Percentiles rank a stretch among this genome's conserved stretches.
phyloP scores from a whole-genome alignment of 441 rosid species.

The Biscutella auriculata region DNA sequence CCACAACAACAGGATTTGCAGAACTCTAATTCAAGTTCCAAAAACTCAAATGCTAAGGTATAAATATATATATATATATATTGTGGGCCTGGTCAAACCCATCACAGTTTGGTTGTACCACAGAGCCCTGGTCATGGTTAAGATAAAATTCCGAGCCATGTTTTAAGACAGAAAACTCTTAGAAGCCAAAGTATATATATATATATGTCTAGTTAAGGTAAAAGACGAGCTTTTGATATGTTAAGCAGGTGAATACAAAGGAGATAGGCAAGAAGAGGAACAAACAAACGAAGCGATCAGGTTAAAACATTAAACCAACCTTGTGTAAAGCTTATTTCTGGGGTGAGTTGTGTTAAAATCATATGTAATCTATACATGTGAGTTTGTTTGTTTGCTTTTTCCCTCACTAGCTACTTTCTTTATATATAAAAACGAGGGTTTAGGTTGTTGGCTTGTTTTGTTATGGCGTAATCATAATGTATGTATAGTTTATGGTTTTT shows the following conservation, averaged over 20 bases:
- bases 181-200: not conserved
- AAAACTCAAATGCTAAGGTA: constrained; percentile 60
- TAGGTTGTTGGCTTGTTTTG: too few relatives aligned
- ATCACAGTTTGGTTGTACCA: not conserved
- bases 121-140: not conserved
- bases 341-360: too few relatives aligned
- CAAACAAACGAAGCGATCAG: constrained; percentile 15
- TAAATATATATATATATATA: not conserved
- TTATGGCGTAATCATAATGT: too few relatives aligned
- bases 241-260: constrained; percentile 14
- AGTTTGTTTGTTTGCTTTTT: too few relatives aligned
- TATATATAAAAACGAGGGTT: too few relatives aligned
- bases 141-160: not conserved
- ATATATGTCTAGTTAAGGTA: not conserved
- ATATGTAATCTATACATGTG: too few relatives aligned
- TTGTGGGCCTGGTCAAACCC: not conserved
- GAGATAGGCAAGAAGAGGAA: constrained; percentile 11
- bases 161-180: not conserved
- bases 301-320: too few relatives aligned
- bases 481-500: too few relatives aligned
- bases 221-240: not conserved
- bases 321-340: too few relatives aligned
- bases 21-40: constrained; percentile 36
- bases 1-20: constrained; percentile 50
- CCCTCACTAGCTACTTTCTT: too few relatives aligned